phyloP scores from a whole-genome alignment of 2,329 filamentous ascomycete genomes.

The Neopestalotiopsis sp. region DNA sequence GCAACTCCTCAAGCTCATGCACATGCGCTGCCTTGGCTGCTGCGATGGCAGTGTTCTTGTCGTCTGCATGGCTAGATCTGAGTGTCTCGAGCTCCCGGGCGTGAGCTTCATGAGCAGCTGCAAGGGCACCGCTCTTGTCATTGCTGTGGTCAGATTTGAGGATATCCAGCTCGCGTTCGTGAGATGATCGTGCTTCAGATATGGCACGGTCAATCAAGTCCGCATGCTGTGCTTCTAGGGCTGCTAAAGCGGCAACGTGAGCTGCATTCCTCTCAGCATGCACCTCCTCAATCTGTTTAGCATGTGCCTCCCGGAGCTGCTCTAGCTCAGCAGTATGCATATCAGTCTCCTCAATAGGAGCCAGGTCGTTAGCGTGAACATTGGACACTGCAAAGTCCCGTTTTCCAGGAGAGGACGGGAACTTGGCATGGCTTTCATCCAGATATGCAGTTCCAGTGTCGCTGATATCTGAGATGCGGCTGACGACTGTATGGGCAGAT shows the following conservation, averaged over 20 bases:
- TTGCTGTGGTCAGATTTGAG: slow-evolving; percentile 26
- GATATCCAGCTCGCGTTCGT: slow-evolving; percentile 20
- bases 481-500: slow-evolving; percentile 49
- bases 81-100: slow-evolving; percentile 27
- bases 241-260: slow-evolving; percentile 27
- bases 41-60: slow-evolving; percentile 24
- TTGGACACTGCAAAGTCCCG: slow-evolving; percentile 44
- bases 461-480: slow-evolving; percentile 56
- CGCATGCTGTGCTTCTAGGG: slow-evolving; percentile 17
- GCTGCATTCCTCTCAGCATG: slow-evolving; percentile 30
- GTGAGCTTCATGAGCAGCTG: slow-evolving; percentile 25
- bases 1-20: slow-evolving; percentile 29
- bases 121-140: slow-evolving; percentile 18
- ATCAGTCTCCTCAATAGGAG: slow-evolving; percentile 32
- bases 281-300: slow-evolving; percentile 29
- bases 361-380: slow-evolving; percentile 50
- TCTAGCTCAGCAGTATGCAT: slow-evolving; percentile 40
- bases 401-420: slow-evolving; percentile 55
- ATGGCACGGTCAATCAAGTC: slow-evolving; percentile 6
- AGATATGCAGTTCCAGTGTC: slow-evolving; percentile 59
- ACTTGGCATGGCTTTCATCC: slow-evolving; percentile 57
- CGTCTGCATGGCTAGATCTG: slow-evolving; percentile 29
- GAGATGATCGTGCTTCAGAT: slow-evolving; percentile 1
- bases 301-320: slow-evolving; percentile 33
- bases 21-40: slow-evolving; percentile 27